Base-by-base conservation (phyloP, 2,329 filamentous ascomycete genomes). In the Epichloe sylvatica region DNA sequence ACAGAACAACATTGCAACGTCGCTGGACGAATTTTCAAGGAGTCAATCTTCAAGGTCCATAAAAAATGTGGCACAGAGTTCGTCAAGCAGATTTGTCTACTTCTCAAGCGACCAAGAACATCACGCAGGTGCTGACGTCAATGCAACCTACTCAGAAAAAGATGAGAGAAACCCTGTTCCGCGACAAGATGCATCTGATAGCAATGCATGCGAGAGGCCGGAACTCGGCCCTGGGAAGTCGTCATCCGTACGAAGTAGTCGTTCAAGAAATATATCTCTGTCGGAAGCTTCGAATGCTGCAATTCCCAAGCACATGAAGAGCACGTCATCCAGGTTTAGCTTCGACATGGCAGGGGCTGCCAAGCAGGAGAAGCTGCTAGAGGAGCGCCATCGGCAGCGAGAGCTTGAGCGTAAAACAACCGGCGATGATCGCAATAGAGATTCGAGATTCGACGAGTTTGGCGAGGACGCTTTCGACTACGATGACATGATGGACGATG, bases 321-420 rank as follows among this genome's bases (percentile, higher is more conserved):
- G 84, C 61, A 86, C 82, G 11, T 86, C 85, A 0, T 88, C 84
- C 0, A 73, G 86, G 13, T 90, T 91, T 60, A 90, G 85, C 58
- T 91, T 91, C 59, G 85, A 90, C 59, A 86, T 89, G 72, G 77
- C 81, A 15, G 83, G 82, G 5, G 78, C 78, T 5, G 83, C 83
- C 13, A 75, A 78, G 52, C 74, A 81, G 57, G 80, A 83, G 63
- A 83, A 81, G 62, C 62, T 84, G 37, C 68, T 89, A 39, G 86
- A 88, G 62, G 86, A 87, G 56, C 76, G 80, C 45, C 84, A 88
- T 62, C 73, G 82, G 15, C 76, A 84, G 55, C 78, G 80, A 49
- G 78, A 82, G 53, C 69, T 81, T 33, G 80, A 83, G 51, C 82
- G 76, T 58, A 72, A 77, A 52, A 69, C 68, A 4, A 63, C 62